Base-by-base conservation (phyloP, 768 basidiomycete genomes). In the Serpula lacrymans region DNA sequence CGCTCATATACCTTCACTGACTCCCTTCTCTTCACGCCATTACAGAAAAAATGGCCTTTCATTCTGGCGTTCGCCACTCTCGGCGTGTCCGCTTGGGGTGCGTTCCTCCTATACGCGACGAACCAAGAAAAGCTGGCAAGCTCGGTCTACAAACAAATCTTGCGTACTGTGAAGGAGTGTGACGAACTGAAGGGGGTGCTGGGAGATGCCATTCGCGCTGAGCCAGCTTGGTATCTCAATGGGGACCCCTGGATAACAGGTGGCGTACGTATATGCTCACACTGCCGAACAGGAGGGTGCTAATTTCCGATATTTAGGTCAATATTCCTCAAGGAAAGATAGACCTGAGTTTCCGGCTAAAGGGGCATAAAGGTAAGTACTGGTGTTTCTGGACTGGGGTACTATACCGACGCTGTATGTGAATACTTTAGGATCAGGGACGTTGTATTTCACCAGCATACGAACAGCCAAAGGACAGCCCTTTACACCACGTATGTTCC, bases 401-500 rank as follows among this genome's bases (percentile, higher is more conserved):
- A n/a, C n/a, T 29, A 29, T 9, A 9, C 14, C 27, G 27, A 9
- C 27, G 27, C 27, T 29, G 27, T 14, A 9, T 14, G 9, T 29
- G 27, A 29, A 9, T 27, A 7, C 14, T 30, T 5, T 42, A 88
- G 86, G 76, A 16, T 70, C 78, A 14, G 88, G 88, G 5, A 90
- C 85, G 13, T 58, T 89, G 2, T 89, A 90, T 54, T 90, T 89
- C 57, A 89, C 87, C 2, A 88, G 85, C 57, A 82, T 90, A 41
- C 74, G 88, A 30, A 82, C 78, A 63, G 77, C 72, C 12, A 89
- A 88, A 53, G 86, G 84, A 7, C 64, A 74, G 28, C 75, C 74
- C 1, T 89, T 85, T 57, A 78, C 74, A 24, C 80, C 82, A 3
- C 54, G 85, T 90, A 58, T 46, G 82, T 74, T 12, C 26, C 26